These are phyloP conservation scores for Fusarium miscanthi DNA, from an alignment of 2,329 filamentous ascomycete genomes.

Conservation along the genomic window DNA sequence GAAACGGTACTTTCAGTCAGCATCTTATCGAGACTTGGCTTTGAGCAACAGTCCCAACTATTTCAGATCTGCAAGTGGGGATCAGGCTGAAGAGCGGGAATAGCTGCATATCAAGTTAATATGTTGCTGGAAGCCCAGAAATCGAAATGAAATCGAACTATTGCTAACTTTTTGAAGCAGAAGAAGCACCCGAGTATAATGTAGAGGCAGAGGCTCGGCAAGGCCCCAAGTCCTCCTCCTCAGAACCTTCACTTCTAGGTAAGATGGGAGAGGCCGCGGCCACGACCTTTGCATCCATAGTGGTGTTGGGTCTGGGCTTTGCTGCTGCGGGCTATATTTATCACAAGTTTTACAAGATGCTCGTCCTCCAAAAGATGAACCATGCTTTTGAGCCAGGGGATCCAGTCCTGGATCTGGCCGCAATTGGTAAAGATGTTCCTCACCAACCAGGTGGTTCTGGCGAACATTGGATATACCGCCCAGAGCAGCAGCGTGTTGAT, in stretches of 20 bases:
- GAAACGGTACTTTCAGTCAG: neutral
- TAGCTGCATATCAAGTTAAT: neutral
- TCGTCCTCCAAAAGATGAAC: conserved; percentile 92
- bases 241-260: conserved; percentile 55
- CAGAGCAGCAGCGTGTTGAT: conserved; percentile 85
- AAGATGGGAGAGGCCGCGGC: conserved; percentile 81
- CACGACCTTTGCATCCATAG: conserved; percentile 79
- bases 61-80: neutral
- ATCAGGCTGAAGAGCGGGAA: neutral
- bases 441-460: conserved; percentile 54
- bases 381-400: conserved; percentile 93
- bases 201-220: neutral
- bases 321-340: conserved; percentile 78
- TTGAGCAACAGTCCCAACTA: neutral
- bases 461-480: conserved; percentile 78
- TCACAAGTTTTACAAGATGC: conserved; percentile 86
- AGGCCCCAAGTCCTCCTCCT: conserved; percentile 15
- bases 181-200: conserved; percentile 14
- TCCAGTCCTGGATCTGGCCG: conserved; percentile 84
- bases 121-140: neutral
- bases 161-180: conserved; percentile 24
- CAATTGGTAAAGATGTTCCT: conserved; percentile 68
- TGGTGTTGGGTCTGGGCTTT: conserved; percentile 75
- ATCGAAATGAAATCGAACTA: neutral
- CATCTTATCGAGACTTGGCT: conserved; percentile 2